Conservation (phyloP, 1,284 basidiomycete genomes). For the Ganoderma lucidum region DNA sequence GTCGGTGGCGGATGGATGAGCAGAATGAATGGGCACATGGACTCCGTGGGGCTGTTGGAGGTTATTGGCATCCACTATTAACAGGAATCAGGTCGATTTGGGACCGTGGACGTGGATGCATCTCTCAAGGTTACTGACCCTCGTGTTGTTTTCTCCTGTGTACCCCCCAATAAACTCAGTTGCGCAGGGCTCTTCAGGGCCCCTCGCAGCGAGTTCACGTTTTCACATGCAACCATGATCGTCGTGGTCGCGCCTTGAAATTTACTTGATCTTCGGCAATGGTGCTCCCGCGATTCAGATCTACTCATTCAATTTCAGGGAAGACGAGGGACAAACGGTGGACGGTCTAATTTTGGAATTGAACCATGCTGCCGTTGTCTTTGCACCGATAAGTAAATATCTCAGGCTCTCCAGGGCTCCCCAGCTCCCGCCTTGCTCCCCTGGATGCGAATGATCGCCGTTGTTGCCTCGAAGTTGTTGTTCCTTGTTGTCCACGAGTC, state of each 20-base stretch:
- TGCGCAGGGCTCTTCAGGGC: background rate
- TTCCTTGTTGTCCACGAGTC: background rate
- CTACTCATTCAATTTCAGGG: background rate
- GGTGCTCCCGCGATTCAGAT: no score
- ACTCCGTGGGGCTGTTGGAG: background rate
- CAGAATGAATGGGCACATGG: background rate
- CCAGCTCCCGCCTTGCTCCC: background rate
- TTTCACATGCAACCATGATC: no score
- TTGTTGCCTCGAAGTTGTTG: background rate
- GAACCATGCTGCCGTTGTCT: background rate
- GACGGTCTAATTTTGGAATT: background rate
- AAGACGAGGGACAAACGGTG: background rate
- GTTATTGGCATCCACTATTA: background rate
- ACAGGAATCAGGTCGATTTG: background rate
- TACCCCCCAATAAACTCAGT: background rate
- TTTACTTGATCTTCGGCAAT: no score
- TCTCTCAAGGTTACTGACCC: background rate
- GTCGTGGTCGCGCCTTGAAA: no score
- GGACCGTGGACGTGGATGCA: background rate
- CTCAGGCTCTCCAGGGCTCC: background rate
- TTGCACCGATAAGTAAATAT: background rate
- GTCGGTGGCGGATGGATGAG: slow-evolving; percentile 1
- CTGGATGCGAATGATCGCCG: background rate
- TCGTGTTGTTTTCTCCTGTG: background rate
- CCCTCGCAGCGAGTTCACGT: background rate